phyloP scores from a whole-genome alignment of 202 grass and related monocot genomes.

The Setaria viridis region DNA sequence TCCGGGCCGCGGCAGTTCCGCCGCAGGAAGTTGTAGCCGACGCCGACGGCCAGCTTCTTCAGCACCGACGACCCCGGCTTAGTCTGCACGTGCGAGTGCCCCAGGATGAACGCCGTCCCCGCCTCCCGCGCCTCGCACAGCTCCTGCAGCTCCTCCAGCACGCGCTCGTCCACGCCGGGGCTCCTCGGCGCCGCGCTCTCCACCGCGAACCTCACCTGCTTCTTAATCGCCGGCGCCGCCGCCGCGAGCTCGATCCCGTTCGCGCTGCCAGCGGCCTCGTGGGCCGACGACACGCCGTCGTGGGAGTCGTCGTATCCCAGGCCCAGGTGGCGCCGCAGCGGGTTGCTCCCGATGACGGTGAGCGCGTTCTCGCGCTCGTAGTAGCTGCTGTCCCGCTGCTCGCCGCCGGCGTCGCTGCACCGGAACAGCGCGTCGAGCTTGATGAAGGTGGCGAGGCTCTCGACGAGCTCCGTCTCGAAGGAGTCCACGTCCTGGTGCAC shows the following conservation, averaged over 20 bases:
- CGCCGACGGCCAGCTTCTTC: conserved; percentile 76
- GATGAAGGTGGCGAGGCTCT: conserved; percentile 77
- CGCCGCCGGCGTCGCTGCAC: conserved; percentile 32
- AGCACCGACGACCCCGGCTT: conserved; percentile 83
- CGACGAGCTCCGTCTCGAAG: conserved; percentile 76
- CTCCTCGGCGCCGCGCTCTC: conserved; percentile 26
- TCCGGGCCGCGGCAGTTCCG: conserved; percentile 91
- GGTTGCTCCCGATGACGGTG: conserved; percentile 74
- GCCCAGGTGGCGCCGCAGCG: conserved; percentile 38
- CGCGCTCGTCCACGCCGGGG: conserved; percentile 57
- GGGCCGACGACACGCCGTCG: conserved; percentile 38
- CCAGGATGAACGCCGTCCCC: conserved; percentile 90
- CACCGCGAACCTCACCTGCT: conserved; percentile 69
- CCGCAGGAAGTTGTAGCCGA: conserved; percentile 85
- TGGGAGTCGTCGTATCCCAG: conserved; percentile 24
- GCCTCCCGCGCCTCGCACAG: conserved; percentile 73
- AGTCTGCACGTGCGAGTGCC: conserved; percentile 85
- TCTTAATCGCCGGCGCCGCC: not conserved
- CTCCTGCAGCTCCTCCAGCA: conserved; percentile 75
- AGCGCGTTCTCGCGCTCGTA: conserved; percentile 65
- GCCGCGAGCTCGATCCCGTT: conserved; percentile 41
- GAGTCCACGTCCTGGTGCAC: conserved; percentile 94
- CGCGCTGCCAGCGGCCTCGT: conserved; percentile 26
- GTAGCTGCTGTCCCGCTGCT: conserved; percentile 8
- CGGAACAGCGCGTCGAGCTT: conserved; percentile 55